phyloP scores from a whole-genome alignment of 2,329 filamentous ascomycete species.

The Penicillium sp. region DNA sequence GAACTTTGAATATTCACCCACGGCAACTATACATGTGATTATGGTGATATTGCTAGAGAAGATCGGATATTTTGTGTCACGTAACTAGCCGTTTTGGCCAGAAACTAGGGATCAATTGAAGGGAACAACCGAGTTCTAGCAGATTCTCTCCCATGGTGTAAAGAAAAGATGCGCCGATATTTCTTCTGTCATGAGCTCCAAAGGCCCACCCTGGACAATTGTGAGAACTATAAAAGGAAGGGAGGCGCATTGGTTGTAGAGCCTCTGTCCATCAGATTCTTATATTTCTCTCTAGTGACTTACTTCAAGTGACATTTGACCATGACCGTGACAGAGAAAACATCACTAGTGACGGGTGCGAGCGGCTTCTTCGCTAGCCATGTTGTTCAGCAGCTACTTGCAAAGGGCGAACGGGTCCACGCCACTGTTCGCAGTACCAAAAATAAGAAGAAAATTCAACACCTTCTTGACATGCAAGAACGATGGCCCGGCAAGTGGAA shows the following conservation, averaged over 20 bases:
- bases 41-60: background rate
- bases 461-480: slow-evolving; percentile 26
- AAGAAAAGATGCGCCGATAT: background rate
- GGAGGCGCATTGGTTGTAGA: background rate
- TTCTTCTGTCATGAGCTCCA: background rate
- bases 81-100: background rate
- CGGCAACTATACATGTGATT: background rate
- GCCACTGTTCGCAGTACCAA: slow-evolving; percentile 26
- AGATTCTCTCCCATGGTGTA: background rate
- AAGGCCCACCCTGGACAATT: no score
- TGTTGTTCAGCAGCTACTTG: slow-evolving; percentile 28
- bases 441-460: slow-evolving; percentile 26
- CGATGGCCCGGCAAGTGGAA: slow-evolving; percentile 21
- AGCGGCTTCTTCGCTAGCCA: slow-evolving; percentile 29
- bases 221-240: background rate
- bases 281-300: slow-evolving; percentile 12
- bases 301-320: slow-evolving; percentile 19
- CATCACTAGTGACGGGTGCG: slow-evolving; percentile 27
- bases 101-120: background rate
- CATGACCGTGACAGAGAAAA: slow-evolving; percentile 10
- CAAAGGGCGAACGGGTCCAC: slow-evolving; percentile 22
- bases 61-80: background rate
- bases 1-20: background rate
- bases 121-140: background rate
- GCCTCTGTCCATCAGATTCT: background rate